A percentile compares a stretch with the other conserved stretches of the same genome.
Conservation (phyloP, 257 asterid species). For the Primulina eburnea region DNA sequence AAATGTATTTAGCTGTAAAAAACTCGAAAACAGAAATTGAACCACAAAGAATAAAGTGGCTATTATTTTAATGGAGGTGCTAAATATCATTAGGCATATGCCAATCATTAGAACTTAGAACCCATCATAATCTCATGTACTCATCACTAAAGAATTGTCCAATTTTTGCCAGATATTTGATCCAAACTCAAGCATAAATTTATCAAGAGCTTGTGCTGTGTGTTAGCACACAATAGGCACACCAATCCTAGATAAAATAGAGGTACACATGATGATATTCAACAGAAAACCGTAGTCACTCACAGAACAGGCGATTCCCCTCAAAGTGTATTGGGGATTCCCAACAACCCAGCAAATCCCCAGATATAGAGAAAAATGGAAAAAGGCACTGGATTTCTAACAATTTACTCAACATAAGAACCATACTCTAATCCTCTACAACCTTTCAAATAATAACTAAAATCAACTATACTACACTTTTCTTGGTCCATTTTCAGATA, state of each 20-base stretch:
- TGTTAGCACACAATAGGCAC: not conserved
- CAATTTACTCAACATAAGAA: not conserved
- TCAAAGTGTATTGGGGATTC: slow-evolving; percentile 6
- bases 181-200: not conserved
- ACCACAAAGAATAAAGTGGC: not conserved
- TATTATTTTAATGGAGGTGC: not conserved
- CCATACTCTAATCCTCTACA: not conserved
- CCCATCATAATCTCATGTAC: not conserved
- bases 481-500: slow-evolving; percentile 2
- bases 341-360: not conserved
- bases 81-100: not conserved
- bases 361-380: not conserved
- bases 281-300: too few species aligned
- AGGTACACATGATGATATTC: not conserved
- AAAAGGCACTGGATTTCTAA: not conserved
- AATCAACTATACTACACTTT: slow-evolving; percentile 2
- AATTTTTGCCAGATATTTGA: not conserved
- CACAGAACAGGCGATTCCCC: not conserved
- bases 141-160: not conserved
- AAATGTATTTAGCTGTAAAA: not conserved
- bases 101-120: not conserved
- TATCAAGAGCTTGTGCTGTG: not conserved
- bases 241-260: not conserved
- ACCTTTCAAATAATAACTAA: not conserved
- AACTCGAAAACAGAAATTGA: not conserved